Base-by-base conservation (phyloP, 805 yeast genomes). In the Kluyveromyces lactis region DNA sequence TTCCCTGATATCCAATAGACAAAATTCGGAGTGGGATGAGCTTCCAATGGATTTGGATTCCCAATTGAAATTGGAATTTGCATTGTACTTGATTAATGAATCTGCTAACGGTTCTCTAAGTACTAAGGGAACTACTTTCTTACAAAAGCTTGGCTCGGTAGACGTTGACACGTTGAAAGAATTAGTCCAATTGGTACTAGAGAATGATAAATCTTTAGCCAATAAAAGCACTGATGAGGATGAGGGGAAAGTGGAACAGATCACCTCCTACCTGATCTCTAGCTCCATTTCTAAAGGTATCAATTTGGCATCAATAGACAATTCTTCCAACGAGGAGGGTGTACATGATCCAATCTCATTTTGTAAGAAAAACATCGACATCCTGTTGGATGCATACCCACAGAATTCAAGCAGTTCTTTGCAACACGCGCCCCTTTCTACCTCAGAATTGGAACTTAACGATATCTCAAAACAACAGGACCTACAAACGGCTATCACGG, bases 401-500 rank as follows among this genome's bases (percentile, higher is more conserved):
- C n/a, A n/a, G n/a, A n/a, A n/a, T n/a, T n/a, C n/a, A n/a, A n/a
- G n/a, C n/a, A n/a, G n/a, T n/a, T n/a, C n/a, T n/a, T n/a, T n/a
- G 9, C 24, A 21, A 9, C 24, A 6, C 6, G 9, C 24, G 24
- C 24, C 24, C 8, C 24, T 9, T 21, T 9, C 24, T 21, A 21
- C 24, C 9, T n/a, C n/a, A n/a, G 24, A 21, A 21, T 9, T 9
- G 24, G 24, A 21, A 9, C 6, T 9, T 9, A 31, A 32, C n/a
- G 31, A 21, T n/a, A 16, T 26, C 18, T 18, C 18, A 18, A 28
- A 26, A 24, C n/a, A 33, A 10, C 51, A 50, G 11, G 56, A 48
- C 16, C 62, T 73, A 49, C 70, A 68, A 46, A 74, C 81, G 0
- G 86, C 87, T 0, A 62, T 82, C 36, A 72, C 68, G 41, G 92